A percentile compares a stretch with the other conserved stretches of the same genome.
Conservation (phyloP, 2,329 filamentous ascomycete genomes). For the Diaporthe sp. region DNA sequence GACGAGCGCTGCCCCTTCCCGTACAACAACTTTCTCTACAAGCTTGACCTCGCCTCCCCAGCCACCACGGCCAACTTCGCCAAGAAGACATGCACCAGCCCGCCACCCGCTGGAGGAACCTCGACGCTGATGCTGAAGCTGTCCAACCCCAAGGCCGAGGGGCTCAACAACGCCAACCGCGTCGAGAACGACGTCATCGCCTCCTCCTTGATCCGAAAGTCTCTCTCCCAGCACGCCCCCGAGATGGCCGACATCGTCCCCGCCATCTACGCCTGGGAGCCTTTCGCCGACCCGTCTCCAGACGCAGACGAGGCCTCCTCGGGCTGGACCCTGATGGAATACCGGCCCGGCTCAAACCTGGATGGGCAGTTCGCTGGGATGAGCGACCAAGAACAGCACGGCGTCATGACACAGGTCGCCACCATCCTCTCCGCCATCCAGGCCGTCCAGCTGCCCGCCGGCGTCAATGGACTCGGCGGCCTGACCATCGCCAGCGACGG, state of each 20-base stretch:
- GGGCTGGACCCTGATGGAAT: constrained; percentile 47
- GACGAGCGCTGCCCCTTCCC: constrained; percentile 42
- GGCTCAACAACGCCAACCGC: constrained; percentile 46
- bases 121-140: constrained; percentile 44
- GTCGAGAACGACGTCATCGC: constrained; percentile 49
- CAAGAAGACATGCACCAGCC: constrained; percentile 39
- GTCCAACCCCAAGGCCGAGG: constrained; percentile 46
- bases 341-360: constrained; percentile 45
- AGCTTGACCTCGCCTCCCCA: constrained; percentile 43
- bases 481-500: constrained; percentile 44
- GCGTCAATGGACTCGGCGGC: constrained; percentile 41
- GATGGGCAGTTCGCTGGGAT: constrained; percentile 44
- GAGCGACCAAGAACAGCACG: constrained; percentile 18
- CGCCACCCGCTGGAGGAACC: constrained; percentile 38
- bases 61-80: constrained; percentile 39
- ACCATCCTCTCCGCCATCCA: constrained; percentile 45
- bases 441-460: constrained; percentile 40
- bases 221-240: constrained; percentile 25
- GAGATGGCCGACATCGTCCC: constrained; percentile 42
- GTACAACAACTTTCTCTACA: constrained; percentile 48
- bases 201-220: constrained; percentile 43
- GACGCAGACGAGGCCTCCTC: constrained; percentile 36
- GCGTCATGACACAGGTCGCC: constrained; percentile 46
- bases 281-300: background rate
- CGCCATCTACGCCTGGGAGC: constrained; percentile 46